Base-by-base conservation (phyloP, 2,329 filamentous ascomycete species). In the Aspergillus glaucus region DNA sequence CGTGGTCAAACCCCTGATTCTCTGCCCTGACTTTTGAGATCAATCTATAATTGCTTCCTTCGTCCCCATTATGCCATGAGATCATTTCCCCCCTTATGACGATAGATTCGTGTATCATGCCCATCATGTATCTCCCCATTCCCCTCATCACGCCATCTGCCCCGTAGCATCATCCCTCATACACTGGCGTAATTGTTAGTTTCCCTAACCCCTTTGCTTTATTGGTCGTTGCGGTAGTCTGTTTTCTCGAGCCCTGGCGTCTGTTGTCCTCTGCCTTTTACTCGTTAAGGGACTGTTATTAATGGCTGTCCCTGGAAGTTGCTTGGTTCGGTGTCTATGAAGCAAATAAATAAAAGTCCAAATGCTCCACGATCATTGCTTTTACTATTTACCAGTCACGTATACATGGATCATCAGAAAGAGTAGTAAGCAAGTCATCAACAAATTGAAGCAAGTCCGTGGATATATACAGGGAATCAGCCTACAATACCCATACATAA, bases 51-150 rank as follows among this genome's bases (percentile, higher is more conserved):
- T 28, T 26, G 21, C 45, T 48, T 43, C 7, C 46, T 49, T 48
- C 48, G 42, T 50, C 50, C 34, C 51, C 48, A 44, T 46, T 48
- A 51, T 53, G 46, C 48, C 44, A 55, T 44, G 52, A 48, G 46
- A 43, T 55, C 28, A 40, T 41, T 46, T 28, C 50, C 57, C 48
- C 45, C 59, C 62, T 62, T 37, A 15, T 17, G 34, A 37, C 54
- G 60, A 58, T 48, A 30, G 50, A 54, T 50, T 55, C 50, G 6
- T 19, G 12, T 17, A 53, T 59, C 56, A 67, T 58, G 71, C 62
- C 70, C 66, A 55, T 73, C 70, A 72, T 73, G 70, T 73, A 73
- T 60, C 62, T 66, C 67, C 64, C 57, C 45, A 54, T 57, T 50
- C 43, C 48, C 48, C 49, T 53, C 50, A 49, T 26, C 40, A 47